A percentile compares a stretch with the other conserved stretches of the same genome.
phyloP scores from a whole-genome alignment of 805 yeast species.

The Barnettozyma wickerhamii region DNA sequence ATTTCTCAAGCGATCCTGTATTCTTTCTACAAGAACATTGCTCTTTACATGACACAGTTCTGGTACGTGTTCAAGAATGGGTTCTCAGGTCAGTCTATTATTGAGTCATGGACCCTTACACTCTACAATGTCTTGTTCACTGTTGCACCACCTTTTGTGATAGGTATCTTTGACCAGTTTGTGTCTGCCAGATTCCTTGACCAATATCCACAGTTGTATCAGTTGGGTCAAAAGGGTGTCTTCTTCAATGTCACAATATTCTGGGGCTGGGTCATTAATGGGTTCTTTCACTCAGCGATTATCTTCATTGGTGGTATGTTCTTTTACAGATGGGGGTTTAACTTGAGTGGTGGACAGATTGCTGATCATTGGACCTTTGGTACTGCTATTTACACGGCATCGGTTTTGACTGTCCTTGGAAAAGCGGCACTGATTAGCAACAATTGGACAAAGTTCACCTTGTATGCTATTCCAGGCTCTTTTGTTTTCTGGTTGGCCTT shows the following conservation, averaged over 20 bases:
- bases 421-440: constrained; percentile 92
- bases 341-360: constrained; percentile 59
- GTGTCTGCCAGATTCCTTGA: constrained; percentile 85
- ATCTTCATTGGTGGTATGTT: constrained; percentile 69
- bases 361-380: constrained; percentile 97
- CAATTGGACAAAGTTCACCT: constrained; percentile 91
- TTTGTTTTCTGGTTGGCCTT: constrained; percentile 76
- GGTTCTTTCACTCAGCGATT: constrained; percentile 88
- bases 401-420: constrained; percentile 84
- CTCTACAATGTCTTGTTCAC: constrained; percentile 93
- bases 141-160: constrained; percentile 90
- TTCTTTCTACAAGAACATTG: constrained; percentile 93
- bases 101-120: constrained; percentile 97
- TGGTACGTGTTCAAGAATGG: constrained; percentile 95
- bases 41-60: constrained; percentile 95
- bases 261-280: constrained; percentile 97
- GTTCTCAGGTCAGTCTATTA: constrained; percentile 91
- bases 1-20: constrained; percentile 88
- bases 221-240: constrained; percentile 81
- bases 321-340: constrained; percentile 65
- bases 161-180: constrained; percentile 96
- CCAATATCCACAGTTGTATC: constrained; percentile 89
- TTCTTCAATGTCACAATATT: constrained; percentile 89
- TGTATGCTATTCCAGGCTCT: constrained; percentile 94
- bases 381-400: constrained; percentile 79